Evolutionary conservation across 2,329 filamentous ascomycete genomes (phyloP).

Genomic region (Zymoseptoria tritici): DNA sequence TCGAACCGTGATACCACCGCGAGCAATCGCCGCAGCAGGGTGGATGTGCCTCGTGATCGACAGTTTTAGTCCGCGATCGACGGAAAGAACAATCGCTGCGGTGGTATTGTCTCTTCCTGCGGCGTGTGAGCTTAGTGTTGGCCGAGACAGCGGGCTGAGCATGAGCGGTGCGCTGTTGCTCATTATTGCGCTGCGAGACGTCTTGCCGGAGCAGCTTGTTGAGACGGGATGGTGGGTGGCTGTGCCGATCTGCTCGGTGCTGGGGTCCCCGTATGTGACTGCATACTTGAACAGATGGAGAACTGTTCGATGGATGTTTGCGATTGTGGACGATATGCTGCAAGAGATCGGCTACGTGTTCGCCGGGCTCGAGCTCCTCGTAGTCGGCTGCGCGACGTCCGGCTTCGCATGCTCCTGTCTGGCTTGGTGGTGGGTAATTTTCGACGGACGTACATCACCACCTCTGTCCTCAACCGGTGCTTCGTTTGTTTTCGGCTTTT

Average conservation of each 20-base stretch:
- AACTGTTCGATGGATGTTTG: not conserved
- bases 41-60: not conserved
- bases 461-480: not conserved
- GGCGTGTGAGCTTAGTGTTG: not conserved
- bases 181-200: not conserved
- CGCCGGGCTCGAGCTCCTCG: not conserved
- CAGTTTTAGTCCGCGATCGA: not conserved
- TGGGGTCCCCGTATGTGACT: not conserved
- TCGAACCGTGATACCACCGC: not conserved
- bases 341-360: not conserved
- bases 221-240: not conserved
- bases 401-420: not conserved
- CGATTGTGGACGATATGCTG: not conserved
- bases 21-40: not conserved
- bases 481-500: not conserved
- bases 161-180: not conserved
- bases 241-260: not conserved
- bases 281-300: not conserved
- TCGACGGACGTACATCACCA: not conserved
- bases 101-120: not conserved
- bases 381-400: not conserved
- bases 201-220: not conserved
- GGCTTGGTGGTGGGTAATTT: not conserved
- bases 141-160: not conserved
- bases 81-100: not conserved